A percentile compares a stretch with the other conserved stretches of the same genome.
Conservation (phyloP, 129 eudicot genomes). For the Glebionis coronaria region DNA sequence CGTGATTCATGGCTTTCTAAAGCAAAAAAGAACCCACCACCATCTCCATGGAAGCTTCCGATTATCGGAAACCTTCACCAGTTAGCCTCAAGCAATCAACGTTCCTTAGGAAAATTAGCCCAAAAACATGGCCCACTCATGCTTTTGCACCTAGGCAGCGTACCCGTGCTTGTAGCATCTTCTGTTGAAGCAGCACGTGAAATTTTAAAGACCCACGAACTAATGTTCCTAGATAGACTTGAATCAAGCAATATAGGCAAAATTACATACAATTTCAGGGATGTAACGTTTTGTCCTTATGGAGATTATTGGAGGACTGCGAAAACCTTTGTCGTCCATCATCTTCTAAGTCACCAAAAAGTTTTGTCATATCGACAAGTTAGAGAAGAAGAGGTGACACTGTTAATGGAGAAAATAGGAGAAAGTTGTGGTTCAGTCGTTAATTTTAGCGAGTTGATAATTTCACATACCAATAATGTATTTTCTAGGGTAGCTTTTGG, state of each 20-base stretch:
- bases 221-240: conserved; percentile 8
- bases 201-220: conserved; percentile 2
- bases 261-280: conserved; percentile 3
- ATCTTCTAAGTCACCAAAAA: conserved; percentile 6
- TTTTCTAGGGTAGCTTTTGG: conserved; percentile 5
- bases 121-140: conserved; percentile 2
- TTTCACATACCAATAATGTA: not conserved
- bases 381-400: conserved; percentile 11
- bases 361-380: conserved; percentile 2
- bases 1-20: not conserved
- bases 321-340: not conserved
- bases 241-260: not conserved
- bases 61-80: conserved; percentile 6
- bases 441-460: conserved; percentile 3
- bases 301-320: not conserved
- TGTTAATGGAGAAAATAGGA: not conserved
- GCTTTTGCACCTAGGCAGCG: conserved; percentile 6
- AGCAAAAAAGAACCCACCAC: not conserved
- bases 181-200: not conserved
- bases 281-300: conserved; percentile 2
- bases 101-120: conserved; percentile 1
- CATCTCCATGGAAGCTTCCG: conserved; percentile 11
- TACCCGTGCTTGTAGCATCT: conserved; percentile 5
- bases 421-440: conserved; percentile 1
- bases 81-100: conserved; percentile 6